Evolutionary conservation across 768 basidiomycete genomes (phyloP).

Genomic region (Hygrophoropsis aurantiaca): DNA sequence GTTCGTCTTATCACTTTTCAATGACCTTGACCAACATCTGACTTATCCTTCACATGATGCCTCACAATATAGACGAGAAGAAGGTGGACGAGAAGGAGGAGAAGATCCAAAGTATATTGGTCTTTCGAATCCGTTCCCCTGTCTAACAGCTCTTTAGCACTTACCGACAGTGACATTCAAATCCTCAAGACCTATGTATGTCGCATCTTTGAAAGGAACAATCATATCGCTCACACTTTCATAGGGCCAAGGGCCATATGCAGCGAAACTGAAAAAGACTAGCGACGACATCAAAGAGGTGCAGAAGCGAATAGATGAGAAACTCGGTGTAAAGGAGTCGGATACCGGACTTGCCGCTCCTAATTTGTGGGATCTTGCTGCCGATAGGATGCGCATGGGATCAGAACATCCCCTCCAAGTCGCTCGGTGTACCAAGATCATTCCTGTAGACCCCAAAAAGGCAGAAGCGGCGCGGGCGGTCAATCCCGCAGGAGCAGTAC

Average conservation of each 20-base stretch:
- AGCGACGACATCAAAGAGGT: slow-evolving; percentile 94
- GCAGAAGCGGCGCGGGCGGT: slow-evolving; percentile 79
- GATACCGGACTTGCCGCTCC: slow-evolving; percentile 97
- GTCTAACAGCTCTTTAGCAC: slow-evolving; percentile 48
- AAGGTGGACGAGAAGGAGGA: slow-evolving; percentile 84
- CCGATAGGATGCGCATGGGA: slow-evolving; percentile 87
- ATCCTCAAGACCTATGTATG: slow-evolving; percentile 97
- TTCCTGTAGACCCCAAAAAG: slow-evolving; percentile 73
- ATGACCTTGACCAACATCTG: slow-evolving; percentile 5
- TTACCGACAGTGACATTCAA: slow-evolving; percentile 98
- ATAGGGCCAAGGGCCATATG: slow-evolving; percentile 98
- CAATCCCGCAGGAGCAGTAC: slow-evolving; percentile 72
- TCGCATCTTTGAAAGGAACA: slow-evolving; percentile 2
- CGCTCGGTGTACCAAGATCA: slow-evolving; percentile 98
- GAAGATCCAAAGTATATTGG: slow-evolving; percentile 80
- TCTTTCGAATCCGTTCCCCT: not conserved
- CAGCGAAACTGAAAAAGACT: slow-evolving; percentile 79
- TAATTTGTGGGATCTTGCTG: slow-evolving; percentile 95
- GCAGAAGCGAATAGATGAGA: slow-evolving; percentile 97
- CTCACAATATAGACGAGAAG: slow-evolving; percentile 72
- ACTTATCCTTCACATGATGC: too few species aligned
- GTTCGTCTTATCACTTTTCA: slow-evolving; percentile 42
- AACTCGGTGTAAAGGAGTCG: slow-evolving; percentile 97
- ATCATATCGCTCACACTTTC: slow-evolving; percentile 4
- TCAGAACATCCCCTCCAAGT: slow-evolving; percentile 95